phyloP scores from a whole-genome alignment of 176 grass and related monocot genomes.

The Stipa capillata region DNA sequence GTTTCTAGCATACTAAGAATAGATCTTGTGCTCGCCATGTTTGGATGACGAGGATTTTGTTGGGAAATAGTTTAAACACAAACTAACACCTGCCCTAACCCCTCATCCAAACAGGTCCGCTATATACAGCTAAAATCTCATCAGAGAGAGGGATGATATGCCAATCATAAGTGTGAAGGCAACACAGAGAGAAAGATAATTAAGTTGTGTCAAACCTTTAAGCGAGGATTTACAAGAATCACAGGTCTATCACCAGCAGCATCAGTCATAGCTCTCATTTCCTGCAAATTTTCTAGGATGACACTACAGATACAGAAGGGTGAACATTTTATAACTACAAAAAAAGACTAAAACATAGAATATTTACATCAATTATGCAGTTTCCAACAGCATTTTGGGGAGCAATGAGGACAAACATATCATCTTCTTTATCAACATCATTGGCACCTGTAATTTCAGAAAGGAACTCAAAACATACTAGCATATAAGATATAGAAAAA shows the following conservation, averaged over 20 bases:
- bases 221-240: slow-evolving; percentile 92
- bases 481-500: no score
- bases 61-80: background rate
- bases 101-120: background rate
- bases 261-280: slow-evolving; percentile 91
- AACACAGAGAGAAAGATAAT: background rate
- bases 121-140: background rate
- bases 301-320: background rate
- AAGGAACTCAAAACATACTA: no score
- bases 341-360: background rate
- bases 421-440: slow-evolving; percentile 89
- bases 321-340: slow-evolving; percentile 8
- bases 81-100: background rate
- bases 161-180: background rate
- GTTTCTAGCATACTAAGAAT: background rate
- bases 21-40: background rate
- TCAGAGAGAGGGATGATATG: background rate
- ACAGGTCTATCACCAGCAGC: slow-evolving; percentile 83
- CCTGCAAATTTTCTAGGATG: slow-evolving; percentile 29
- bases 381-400: slow-evolving; percentile 99
- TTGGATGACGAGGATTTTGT: background rate
- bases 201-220: slow-evolving; percentile 56
- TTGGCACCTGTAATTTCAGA: slow-evolving; percentile 49
- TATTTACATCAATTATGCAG: slow-evolving; percentile 96
- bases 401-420: slow-evolving; percentile 92